Evolutionary conservation across 2,329 filamentous ascomycete species (phyloP), one percentile per base, ranked within the genome.

Genomic region (Aureobasidium sp.): DNA sequence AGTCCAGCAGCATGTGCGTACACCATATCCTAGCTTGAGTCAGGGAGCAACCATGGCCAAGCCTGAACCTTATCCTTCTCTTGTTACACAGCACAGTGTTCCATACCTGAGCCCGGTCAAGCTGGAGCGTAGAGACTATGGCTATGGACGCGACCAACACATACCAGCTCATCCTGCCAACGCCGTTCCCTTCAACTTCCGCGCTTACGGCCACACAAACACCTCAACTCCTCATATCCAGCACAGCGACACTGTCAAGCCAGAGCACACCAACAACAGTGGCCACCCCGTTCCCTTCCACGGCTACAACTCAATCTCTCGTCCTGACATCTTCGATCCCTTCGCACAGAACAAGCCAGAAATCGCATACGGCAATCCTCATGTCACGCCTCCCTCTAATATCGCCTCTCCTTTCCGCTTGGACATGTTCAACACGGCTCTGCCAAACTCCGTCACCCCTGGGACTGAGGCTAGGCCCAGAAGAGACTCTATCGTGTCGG

Each of bases 401-500:
- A 24, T 29, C 17, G 37, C 31, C 27, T 45, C 54, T 33, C 40
- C 54, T 19, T 58, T 58, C 42, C 42, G 54, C 15, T 31, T 58
- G 8, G 54, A 58, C 33, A 39, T 48, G 31, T 58, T 58, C 42
- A 58, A 58, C 17, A 29, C 54, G 4, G 31, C 54, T 57, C n/a
- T 45, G n/a, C 3, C 39, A 27, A 45, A 45, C 53, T 27, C 54
- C 14, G n/a, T 33, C 7, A 8, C 27, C 9, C 19, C 14, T 39
- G 54, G 15, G 15, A 31, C 4, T 11, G 42, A 47, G 9, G 31
- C 19, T 19, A 39, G 15, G 19, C 31, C 22, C 9, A 48, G 22
- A 29, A 31, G 15, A 15, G 33, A 45, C n/a, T 45, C n/a, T 7
- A 12, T 37, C 29, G 40, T 47, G 5, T 47, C 53, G 27, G 14